phyloP scores from a whole-genome alignment of 2,329 filamentous ascomycete genomes.

The Sphaerulina vaccinii region DNA sequence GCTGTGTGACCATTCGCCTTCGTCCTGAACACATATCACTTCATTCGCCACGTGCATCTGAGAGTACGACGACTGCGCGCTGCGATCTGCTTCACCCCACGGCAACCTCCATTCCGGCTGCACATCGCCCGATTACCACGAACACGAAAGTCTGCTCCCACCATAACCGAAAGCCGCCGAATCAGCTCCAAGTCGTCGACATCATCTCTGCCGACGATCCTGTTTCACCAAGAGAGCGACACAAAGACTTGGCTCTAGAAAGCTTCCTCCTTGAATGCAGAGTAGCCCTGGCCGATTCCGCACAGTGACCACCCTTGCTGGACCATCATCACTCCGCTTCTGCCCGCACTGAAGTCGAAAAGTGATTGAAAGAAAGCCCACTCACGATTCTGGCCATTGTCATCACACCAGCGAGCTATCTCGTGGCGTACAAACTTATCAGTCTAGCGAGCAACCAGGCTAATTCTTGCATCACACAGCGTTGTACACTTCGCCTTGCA shows the following conservation, averaged over 20 bases:
- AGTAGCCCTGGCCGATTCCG: slow-evolving; percentile 8
- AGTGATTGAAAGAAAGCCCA: slow-evolving; percentile 4
- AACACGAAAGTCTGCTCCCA: slow-evolving; percentile 16
- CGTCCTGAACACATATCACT: background rate
- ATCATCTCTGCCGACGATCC: slow-evolving; percentile 21
- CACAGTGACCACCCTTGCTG: background rate
- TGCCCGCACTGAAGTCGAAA: slow-evolving; percentile 7
- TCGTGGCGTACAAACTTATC: slow-evolving; percentile 10
- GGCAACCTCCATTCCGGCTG: slow-evolving; percentile 10
- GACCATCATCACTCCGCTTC: slow-evolving; percentile 3
- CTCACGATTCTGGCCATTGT: slow-evolving; percentile 13
- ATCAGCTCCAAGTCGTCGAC: slow-evolving; percentile 17
- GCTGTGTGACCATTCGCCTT: background rate
- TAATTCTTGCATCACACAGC: slow-evolving; percentile 6
- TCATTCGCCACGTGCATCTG: slow-evolving; percentile 13
- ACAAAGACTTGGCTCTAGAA: slow-evolving; percentile 11
- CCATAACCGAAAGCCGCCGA: slow-evolving; percentile 8
- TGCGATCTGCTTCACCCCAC: slow-evolving; percentile 8
- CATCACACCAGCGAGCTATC: background rate
- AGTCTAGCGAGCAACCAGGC: background rate
- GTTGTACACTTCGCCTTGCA: slow-evolving; percentile 5
- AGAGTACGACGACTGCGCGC: slow-evolving; percentile 2
- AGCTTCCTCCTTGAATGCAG: slow-evolving; percentile 11
- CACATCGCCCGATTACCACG: slow-evolving; percentile 13
- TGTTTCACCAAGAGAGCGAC: slow-evolving; percentile 16